Base-by-base conservation (phyloP, 2,329 filamentous ascomycete genomes). In the Eutypella sp. region DNA sequence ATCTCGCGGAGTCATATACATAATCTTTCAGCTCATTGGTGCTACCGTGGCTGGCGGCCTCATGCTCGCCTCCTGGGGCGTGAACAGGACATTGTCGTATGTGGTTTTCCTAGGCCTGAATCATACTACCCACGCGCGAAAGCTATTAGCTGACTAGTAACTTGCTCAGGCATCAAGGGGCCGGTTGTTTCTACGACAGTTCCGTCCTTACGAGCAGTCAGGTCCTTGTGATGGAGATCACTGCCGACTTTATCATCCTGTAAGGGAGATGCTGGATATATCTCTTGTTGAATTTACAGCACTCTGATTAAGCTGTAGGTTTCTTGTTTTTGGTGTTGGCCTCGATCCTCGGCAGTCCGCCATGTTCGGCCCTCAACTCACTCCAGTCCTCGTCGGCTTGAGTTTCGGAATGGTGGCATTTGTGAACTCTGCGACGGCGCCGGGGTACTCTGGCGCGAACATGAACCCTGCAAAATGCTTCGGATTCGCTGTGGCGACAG, bases 301-400 rank as follows among this genome's bases (percentile, higher is more conserved):
- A 6, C 13, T 33, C n/a, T 33, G 29, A 15, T 7, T 15, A 4
- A 8, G 29, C 15, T 19, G 20, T 15, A 62, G 54, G 18, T 69
- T 75, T 51, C 62, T 78, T 18, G 67, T 73, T 0, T 78, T 76
- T 49, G 74, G 75, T 2, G 70, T 76, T 10, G 75, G 74, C 15
- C 62, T 79, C 4, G 76, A 79, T 55, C 76, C 76, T 2, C 62
- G 75, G 3, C 75, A 79, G 52, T 65, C 65, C 1, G 59, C 67
- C 16, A 57, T 75, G 3, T 76, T 75, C 51, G 75, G 75, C 0
- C 73, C 71, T 5, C 68, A 73, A 1, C 57, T 76, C 1, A 68
- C 69, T 0, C 74, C 75, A 0, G 64, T 75, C 23, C 59, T 79
- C 9, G 73, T 78, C 15, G 70, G 74, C 6, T 46, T 70, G 13